Conservation (phyloP, 2,329 filamentous ascomycete species). For the Domatiomyces catenatus region DNA sequence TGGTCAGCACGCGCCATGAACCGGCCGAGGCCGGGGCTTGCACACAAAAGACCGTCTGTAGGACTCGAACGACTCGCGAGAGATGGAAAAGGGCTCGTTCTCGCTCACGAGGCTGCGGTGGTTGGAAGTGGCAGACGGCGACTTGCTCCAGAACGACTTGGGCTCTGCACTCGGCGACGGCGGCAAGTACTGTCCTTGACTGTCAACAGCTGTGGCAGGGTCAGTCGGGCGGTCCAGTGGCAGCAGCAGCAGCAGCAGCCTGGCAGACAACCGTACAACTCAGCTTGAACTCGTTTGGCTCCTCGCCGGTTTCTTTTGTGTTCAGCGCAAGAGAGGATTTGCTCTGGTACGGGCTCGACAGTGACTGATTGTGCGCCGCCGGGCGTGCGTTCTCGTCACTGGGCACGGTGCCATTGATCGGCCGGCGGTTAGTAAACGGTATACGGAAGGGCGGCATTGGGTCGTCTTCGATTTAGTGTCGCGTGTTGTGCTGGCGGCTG, state of each 20-base stretch:
- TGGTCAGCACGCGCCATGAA: neutral
- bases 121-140: slow-evolving; percentile 36
- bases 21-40: slow-evolving; percentile 13
- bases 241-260: neutral
- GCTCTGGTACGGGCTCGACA: slow-evolving; percentile 24
- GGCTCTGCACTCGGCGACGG: slow-evolving; percentile 73
- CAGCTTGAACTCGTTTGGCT: slow-evolving; percentile 63
- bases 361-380: slow-evolving; percentile 28
- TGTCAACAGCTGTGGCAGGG: slow-evolving; percentile 62
- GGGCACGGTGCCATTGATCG: slow-evolving; percentile 25
- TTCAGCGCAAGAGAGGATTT: slow-evolving; percentile 48
- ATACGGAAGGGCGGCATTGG: slow-evolving; percentile 56
- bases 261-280: slow-evolving; percentile 44
- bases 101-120: slow-evolving; percentile 56
- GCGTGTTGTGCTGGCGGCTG: neutral
- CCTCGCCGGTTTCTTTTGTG: slow-evolving; percentile 45
- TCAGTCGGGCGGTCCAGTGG: slow-evolving; percentile 18
- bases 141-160: slow-evolving; percentile 58
- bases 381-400: slow-evolving; percentile 41
- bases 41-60: slow-evolving; percentile 89
- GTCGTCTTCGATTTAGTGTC: slow-evolving; percentile 7
- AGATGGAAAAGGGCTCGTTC: slow-evolving; percentile 88
- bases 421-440: slow-evolving; percentile 46
- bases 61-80: slow-evolving; percentile 90
- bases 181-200: slow-evolving; percentile 88